These are phyloP conservation scores for Chrysoporthe deuterocubensis DNA, from an alignment of 2,329 filamentous ascomycete species.

Conservation along the genomic window DNA sequence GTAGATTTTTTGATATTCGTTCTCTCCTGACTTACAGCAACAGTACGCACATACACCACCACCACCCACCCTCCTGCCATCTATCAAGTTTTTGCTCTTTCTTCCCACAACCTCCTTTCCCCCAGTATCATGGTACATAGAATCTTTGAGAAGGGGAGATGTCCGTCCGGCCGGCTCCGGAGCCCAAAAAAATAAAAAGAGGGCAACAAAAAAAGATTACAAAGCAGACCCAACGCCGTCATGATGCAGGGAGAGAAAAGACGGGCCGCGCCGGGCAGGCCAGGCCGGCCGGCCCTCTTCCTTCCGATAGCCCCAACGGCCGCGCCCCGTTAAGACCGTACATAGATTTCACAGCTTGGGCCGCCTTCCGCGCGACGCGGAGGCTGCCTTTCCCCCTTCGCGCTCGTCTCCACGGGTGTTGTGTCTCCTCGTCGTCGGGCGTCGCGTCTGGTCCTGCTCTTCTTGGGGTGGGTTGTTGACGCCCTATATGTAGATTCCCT, in stretches of 20 bases:
- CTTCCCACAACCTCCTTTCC: not conserved
- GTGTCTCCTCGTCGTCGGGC: too few species aligned
- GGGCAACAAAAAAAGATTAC: not conserved
- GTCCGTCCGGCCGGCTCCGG: slow-evolving; percentile 12
- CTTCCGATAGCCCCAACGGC: not conserved
- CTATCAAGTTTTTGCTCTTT: not conserved
- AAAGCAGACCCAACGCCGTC: slow-evolving; percentile 21
- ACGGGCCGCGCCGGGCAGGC: not conserved
- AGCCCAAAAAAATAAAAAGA: not conserved
- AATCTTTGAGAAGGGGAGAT: slow-evolving; percentile 19
- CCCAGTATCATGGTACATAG: not conserved
- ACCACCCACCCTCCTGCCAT: too few species aligned
- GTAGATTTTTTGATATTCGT: too few species aligned
- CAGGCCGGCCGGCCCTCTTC: too few species aligned
- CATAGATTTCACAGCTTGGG: too few species aligned
- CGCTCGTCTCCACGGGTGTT: not conserved
- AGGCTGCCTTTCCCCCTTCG: not conserved
- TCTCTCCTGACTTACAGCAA: too few species aligned
- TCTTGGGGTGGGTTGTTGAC: too few species aligned
- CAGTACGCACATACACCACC: too few species aligned
- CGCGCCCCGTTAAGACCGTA: not conserved
- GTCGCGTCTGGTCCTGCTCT: too few species aligned
- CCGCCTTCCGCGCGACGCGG: too few species aligned
- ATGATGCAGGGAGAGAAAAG: slow-evolving; percentile 15
- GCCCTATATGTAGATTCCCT: too few species aligned